Conservation (phyloP, 1,284 basidiomycete species). For the Schizophyllum commune region DNA sequence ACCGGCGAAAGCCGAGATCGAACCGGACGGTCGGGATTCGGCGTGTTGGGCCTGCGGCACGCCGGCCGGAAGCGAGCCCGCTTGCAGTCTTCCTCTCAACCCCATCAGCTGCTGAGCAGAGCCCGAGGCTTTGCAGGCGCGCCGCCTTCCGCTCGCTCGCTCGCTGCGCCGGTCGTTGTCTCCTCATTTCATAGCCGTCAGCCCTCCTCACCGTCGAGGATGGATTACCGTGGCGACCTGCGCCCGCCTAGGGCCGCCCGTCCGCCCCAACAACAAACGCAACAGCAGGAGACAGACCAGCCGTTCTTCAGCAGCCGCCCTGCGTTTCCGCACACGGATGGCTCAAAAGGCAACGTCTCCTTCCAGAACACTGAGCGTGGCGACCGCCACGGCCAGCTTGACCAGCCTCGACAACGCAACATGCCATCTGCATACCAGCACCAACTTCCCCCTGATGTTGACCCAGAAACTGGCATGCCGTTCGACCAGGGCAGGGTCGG, state of each 20-base stretch:
- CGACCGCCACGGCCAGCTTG: conserved; percentile 49
- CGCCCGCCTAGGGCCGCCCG: conserved; percentile 38
- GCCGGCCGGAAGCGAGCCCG: no score
- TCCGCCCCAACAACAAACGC: conserved; percentile 23
- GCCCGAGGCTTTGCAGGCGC: no score
- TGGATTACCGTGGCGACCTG: conserved; percentile 40
- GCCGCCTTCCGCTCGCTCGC: no score
- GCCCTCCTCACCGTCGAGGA: conserved; percentile 12
- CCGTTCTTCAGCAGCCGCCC: conserved; percentile 21
- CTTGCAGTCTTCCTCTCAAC: no score
- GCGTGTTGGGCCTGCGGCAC: no score
- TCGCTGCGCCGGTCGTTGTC: no score
- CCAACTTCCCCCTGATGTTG: conserved; percentile 36
- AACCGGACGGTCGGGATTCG: no score
- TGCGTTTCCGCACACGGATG: conserved; percentile 25
- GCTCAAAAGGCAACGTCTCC: conserved; percentile 43
- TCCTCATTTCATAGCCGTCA: no score
- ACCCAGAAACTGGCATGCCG: conserved; percentile 38
- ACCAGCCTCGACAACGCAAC: conserved; percentile 40
- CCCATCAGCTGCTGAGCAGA: no score
- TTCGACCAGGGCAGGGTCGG: conserved; percentile 35
- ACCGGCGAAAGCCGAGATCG: no score
- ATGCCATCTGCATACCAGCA: conserved; percentile 50
- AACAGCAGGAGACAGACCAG: conserved; percentile 13
- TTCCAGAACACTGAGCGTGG: conserved; percentile 63